Evolutionary conservation across 2,329 filamentous ascomycete species (phyloP), one percentile per base, ranked within the genome.

Genomic region (Chalara sp.): DNA sequence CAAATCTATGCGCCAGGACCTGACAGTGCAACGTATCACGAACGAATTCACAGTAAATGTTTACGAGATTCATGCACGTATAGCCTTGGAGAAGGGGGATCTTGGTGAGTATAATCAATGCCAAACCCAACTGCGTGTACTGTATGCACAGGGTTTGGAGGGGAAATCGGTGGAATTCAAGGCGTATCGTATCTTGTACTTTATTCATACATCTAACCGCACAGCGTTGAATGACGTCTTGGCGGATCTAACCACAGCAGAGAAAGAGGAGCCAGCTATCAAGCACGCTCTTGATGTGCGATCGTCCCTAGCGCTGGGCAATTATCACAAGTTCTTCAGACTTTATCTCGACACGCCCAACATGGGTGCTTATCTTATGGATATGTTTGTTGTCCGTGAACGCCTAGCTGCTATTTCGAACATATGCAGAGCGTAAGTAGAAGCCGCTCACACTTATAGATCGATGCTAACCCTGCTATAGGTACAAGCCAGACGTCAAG

Each of bases 71-170:
- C 93, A 99, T 72, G 93, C 92, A 57, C 86, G 93, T 54, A 97
- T 99, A 72, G 93, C 93, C 60, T 78, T 99, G 71, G 92, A 99
- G 72, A 96, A 95, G 80, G 90, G 88, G 73, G 93, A 99, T 77
- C 82, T 97, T 76, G 92, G 93, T 99, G 93, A 99, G 93, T 99
- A 99, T 93, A 99, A 99, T 76, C 93, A 99, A 80, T 99, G 93
- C 72, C 93, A 99, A 76, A 97, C 93, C 65, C 93, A 99, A 75
- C 78, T 99, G 67, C 89, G 89, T 70, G 89, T 87, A 59, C 76
- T 99, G 64, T 97, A 99, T 72, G 81, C 82, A 69, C 81, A 89
- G 73, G 87, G 88, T 60, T 75, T 96, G 68, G 89, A 89, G 66
- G 93, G 92, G 64, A 90, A 91, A 70, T 83, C 88, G 66, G 84